A percentile compares a stretch with the other conserved stretches of the same genome.
Conservation (phyloP, 2,329 filamentous ascomycete species). For the Aspergillus fijiensis region DNA sequence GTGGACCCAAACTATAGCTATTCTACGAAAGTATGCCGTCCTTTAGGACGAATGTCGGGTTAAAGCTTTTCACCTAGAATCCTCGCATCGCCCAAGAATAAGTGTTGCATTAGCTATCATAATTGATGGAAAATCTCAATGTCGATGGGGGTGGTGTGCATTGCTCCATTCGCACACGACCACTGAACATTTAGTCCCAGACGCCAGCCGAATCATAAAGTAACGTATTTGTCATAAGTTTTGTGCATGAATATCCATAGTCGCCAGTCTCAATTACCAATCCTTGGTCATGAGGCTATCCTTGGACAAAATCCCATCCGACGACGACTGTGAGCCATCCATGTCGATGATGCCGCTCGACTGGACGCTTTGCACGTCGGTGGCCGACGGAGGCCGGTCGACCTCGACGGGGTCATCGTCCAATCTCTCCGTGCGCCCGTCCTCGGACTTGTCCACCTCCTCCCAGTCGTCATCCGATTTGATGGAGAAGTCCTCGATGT, state of each 20-base stretch:
- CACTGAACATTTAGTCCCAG: background rate
- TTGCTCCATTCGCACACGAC: background rate
- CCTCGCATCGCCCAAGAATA: background rate
- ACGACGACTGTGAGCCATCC: slow-evolving; percentile 22
- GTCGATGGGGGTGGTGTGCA: background rate
- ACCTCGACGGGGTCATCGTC: slow-evolving; percentile 38
- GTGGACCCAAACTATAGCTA: background rate
- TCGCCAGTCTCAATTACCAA: slow-evolving; percentile 9
- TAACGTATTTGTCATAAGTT: background rate
- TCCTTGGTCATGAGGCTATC: slow-evolving; percentile 23
- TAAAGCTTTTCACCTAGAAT: background rate
- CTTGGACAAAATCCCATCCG: slow-evolving; percentile 21
- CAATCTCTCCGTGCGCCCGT: slow-evolving; percentile 25
- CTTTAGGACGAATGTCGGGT: too few species aligned
- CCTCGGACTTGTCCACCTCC: slow-evolving; percentile 34
- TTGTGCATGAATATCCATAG: background rate
- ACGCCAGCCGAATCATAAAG: background rate
- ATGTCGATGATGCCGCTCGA: slow-evolving; percentile 33
- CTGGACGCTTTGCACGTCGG: slow-evolving; percentile 37
- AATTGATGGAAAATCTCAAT: background rate
- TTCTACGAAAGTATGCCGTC: background rate
- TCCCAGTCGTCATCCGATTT: slow-evolving; percentile 39
- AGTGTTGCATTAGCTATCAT: background rate
- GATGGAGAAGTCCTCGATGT: slow-evolving; percentile 8
- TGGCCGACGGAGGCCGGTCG: slow-evolving; percentile 28